Evolutionary conservation across 1,284 basidiomycete species (phyloP).

Genomic region (Sporisorium graminicola): DNA sequence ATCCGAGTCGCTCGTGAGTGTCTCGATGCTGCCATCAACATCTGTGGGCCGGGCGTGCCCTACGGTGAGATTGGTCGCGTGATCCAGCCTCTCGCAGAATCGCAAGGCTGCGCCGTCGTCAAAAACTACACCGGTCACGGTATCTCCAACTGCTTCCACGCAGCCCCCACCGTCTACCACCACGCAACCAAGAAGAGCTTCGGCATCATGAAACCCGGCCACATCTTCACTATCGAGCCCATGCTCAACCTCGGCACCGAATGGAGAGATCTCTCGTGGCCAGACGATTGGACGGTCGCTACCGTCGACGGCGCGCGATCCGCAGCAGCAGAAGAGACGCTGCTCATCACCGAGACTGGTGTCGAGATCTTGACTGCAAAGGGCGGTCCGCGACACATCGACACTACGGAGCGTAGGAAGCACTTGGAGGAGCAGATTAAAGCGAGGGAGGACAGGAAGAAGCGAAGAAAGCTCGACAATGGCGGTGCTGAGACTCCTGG

Average conservation of each 20-base stretch:
- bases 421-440: slow-evolving; percentile 40
- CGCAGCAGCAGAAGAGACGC: slow-evolving; percentile 67
- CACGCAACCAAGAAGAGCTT: slow-evolving; percentile 70
- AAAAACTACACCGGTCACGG: slow-evolving; percentile 85
- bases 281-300: slow-evolving; percentile 68
- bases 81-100: slow-evolving; percentile 75
- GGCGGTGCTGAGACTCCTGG: slow-evolving; percentile 19
- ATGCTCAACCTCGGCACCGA: slow-evolving; percentile 66
- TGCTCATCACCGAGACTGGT: slow-evolving; percentile 66
- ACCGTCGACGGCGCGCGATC: slow-evolving; percentile 64
- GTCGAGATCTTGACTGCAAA: slow-evolving; percentile 68
- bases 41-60: slow-evolving; percentile 81
- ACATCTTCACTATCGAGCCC: slow-evolving; percentile 68
- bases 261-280: slow-evolving; percentile 66
- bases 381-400: slow-evolving; percentile 59
- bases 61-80: slow-evolving; percentile 82
- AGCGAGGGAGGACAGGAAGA: slow-evolving; percentile 45
- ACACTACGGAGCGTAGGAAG: slow-evolving; percentile 62
- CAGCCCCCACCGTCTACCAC: slow-evolving; percentile 86
- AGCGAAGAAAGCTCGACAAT: slow-evolving; percentile 40
- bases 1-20: slow-evolving; percentile 73
- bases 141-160: slow-evolving; percentile 85
- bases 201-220: slow-evolving; percentile 67
- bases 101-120: slow-evolving; percentile 76
- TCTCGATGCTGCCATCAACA: slow-evolving; percentile 79